phyloP scores from a whole-genome alignment of 768 basidiomycete species.

The Lentinus tigrinus region DNA sequence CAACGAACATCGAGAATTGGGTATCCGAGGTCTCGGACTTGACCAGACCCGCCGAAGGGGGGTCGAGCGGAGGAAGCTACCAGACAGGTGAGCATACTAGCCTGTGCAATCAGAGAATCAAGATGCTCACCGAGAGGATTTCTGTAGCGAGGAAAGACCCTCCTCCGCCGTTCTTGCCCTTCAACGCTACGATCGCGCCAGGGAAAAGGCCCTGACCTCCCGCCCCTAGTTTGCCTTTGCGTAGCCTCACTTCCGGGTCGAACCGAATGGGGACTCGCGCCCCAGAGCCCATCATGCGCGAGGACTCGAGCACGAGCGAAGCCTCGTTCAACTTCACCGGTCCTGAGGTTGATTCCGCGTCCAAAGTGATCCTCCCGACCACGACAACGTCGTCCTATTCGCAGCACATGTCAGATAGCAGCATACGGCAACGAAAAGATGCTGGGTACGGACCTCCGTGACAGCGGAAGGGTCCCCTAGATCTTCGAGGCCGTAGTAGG shows the following conservation, averaged over 20 bases:
- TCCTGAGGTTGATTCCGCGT: slow-evolving; percentile 57
- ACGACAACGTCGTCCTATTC: slow-evolving; percentile 32
- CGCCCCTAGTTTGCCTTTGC: slow-evolving; percentile 59
- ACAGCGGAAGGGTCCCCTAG: slow-evolving; percentile 72
- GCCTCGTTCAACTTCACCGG: slow-evolving; percentile 69
- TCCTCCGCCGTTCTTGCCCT: slow-evolving; percentile 89
- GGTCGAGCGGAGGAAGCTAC: slow-evolving; percentile 34
- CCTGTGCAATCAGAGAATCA: slow-evolving; percentile 36
- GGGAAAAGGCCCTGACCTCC: slow-evolving; percentile 80
- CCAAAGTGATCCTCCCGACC: slow-evolving; percentile 38
- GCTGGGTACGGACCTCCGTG: slow-evolving; percentile 44
- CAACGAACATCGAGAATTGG: slow-evolving; percentile 66
- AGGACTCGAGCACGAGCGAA: slow-evolving; percentile 79
- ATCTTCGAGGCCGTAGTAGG: slow-evolving; percentile 69
- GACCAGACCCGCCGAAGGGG: slow-evolving; percentile 30
- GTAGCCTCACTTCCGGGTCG: slow-evolving; percentile 60
- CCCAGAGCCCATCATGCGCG: slow-evolving; percentile 71
- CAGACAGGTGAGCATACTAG: slow-evolving; percentile 50
- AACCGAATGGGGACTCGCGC: slow-evolving; percentile 72
- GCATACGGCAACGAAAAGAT: not conserved
- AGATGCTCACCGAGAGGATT: slow-evolving; percentile 65
- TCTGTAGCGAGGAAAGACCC: slow-evolving; percentile 84
- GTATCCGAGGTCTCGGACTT: slow-evolving; percentile 42
- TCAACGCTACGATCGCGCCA: slow-evolving; percentile 82
- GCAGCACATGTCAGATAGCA: slow-evolving; percentile 22